A percentile compares a stretch with the other conserved stretches of the same genome.
These are phyloP conservation scores for Colletotrichum noveboracense DNA, from an alignment of 2,329 filamentous ascomycete species.

Conservation along the genomic window DNA sequence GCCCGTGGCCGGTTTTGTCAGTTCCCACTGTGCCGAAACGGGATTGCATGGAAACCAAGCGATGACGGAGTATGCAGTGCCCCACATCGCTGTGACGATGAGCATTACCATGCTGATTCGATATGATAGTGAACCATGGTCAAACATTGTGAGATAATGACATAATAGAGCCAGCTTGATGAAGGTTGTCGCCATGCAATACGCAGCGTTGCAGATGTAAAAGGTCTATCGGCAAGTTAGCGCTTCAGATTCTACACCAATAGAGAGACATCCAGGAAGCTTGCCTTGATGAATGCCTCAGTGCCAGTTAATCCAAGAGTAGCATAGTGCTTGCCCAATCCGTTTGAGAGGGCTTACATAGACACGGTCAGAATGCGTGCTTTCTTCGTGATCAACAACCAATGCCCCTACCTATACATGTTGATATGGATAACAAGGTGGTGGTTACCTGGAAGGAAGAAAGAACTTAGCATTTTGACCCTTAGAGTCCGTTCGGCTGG, in stretches of 20 bases:
- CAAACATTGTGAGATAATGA: neutral
- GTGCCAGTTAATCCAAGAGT: neutral
- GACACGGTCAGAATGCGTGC: neutral
- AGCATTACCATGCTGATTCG: neutral
- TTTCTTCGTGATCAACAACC: neutral
- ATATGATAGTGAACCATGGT: neutral
- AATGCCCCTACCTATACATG: neutral
- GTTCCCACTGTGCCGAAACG: neutral
- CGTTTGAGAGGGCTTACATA: neutral
- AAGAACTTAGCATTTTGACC: neutral
- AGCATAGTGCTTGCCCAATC: neutral
- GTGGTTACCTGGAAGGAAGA: neutral
- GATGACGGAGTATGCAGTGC: neutral
- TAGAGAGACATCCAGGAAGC: neutral
- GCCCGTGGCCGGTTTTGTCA: neutral
- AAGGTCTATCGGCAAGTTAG: neutral
- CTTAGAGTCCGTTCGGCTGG: neutral
- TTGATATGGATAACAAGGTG: neutral
- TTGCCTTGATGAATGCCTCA: neutral
- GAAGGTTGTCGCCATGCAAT: neutral
- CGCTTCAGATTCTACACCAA: neutral
- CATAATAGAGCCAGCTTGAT: neutral
- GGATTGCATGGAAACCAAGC: neutral
- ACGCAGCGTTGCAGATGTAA: neutral
- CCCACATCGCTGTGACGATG: neutral